A percentile compares a stretch with the other conserved stretches of the same genome.
Evolutionary conservation across 257 asterid species (phyloP).

Genomic region (Cinchona pubescens): DNA sequence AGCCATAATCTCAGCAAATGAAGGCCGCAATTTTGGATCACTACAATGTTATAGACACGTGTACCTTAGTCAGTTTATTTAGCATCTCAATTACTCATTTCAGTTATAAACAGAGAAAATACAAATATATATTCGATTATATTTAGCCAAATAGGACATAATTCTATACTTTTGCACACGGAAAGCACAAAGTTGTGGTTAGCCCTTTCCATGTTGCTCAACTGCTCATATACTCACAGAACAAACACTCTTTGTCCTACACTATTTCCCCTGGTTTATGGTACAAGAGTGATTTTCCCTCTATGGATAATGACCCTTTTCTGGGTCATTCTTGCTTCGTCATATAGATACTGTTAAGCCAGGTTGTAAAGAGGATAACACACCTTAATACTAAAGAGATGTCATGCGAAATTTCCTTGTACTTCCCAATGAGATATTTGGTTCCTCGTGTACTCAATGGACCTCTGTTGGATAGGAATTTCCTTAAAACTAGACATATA

Average conservation of each 20-base stretch:
- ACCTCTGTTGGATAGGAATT: too few species aligned
- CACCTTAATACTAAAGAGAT: too few species aligned
- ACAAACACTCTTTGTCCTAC: not conserved
- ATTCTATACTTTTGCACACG: not conserved
- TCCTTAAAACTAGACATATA: too few species aligned
- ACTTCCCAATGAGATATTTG: too few species aligned
- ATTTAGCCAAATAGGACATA: not conserved
- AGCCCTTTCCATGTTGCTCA: not conserved
- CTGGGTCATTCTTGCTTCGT: too few species aligned
- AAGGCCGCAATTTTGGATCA: conserved; percentile 77
- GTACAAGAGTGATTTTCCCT: too few species aligned
- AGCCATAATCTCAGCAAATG: conserved; percentile 89
- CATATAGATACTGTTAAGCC: too few species aligned
- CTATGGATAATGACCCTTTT: too few species aligned
- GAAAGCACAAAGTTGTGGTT: not conserved
- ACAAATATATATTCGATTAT: not conserved
- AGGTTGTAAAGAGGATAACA: too few species aligned
- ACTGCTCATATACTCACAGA: not conserved
- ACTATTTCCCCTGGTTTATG: not conserved
- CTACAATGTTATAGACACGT: conserved; percentile 31
- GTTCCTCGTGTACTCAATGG: too few species aligned
- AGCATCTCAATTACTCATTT: not conserved
- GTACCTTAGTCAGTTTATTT: not conserved
- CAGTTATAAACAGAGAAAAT: not conserved
- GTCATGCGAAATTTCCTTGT: too few species aligned